Conservation (phyloP, 495 filamentous ascomycete species). For the Penicillium odoratum region DNA sequence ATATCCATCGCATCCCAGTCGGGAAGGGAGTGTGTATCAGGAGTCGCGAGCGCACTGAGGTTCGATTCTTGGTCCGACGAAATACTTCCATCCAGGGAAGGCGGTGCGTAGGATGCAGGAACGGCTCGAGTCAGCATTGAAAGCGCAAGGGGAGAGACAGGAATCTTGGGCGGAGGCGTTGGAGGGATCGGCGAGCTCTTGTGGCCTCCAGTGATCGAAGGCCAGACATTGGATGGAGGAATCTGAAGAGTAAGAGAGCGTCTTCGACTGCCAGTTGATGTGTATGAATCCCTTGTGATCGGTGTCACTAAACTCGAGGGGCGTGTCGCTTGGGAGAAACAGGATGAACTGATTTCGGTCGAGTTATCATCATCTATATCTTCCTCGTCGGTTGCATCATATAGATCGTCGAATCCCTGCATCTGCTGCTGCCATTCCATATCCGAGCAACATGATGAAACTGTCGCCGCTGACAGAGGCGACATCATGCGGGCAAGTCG, state of each 20-base stretch:
- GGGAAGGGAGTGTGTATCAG: constrained; percentile 61
- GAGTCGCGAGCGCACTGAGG: constrained; percentile 78
- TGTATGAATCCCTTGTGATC: constrained; percentile 39
- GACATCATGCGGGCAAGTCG: constrained; percentile 34
- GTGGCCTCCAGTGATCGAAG: constrained; percentile 51
- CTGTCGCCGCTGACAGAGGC: constrained; percentile 37
- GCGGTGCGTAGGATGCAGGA: constrained; percentile 74
- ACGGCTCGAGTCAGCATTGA: constrained; percentile 65
- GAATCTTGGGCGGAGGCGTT: constrained; percentile 72
- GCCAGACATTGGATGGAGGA: constrained; percentile 62
- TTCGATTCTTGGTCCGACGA: constrained; percentile 80
- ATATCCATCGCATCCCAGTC: constrained; percentile 43
- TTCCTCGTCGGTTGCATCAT: constrained; percentile 79
- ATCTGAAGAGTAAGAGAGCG: constrained; percentile 72
- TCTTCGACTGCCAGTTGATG: constrained; percentile 44
- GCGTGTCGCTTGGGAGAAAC: constrained; percentile 44
- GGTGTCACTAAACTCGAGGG: constrained; percentile 42
- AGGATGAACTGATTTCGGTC: constrained; percentile 45
- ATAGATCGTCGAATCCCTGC: constrained; percentile 74
- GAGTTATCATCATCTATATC: constrained; percentile 22
- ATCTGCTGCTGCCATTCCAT: constrained; percentile 48
- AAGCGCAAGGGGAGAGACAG: constrained; percentile 72
- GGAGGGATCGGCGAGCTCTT: constrained; percentile 70
- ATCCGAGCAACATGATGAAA: constrained; percentile 44
- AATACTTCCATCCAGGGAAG: constrained; percentile 84